These are phyloP conservation scores for Mollisiaceae sp. DNA, from an alignment of 2,329 filamentous ascomycete genomes.

Conservation along the genomic window DNA sequence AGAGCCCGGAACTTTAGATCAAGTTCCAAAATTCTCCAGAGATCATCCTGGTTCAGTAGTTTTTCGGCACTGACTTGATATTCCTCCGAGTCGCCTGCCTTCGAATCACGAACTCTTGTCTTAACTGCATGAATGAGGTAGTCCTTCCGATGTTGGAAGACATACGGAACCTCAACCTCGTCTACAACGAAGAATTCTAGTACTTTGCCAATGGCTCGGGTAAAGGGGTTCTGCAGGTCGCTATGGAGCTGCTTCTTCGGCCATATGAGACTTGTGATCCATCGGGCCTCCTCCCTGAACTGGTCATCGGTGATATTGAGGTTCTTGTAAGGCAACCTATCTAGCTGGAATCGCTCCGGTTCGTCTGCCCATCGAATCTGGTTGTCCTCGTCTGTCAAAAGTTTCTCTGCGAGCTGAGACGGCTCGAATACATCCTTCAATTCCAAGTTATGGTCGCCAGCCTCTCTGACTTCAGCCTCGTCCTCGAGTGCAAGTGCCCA, in stretches of 20 bases:
- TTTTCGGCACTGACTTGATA: constrained; percentile 82
- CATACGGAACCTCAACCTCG: constrained; percentile 94
- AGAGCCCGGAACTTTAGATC: constrained; percentile 95
- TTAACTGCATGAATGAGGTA: constrained; percentile 92
- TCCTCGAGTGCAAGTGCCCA: constrained; percentile 93
- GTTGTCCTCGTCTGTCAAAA: constrained; percentile 95
- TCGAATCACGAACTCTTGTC: constrained; percentile 61
- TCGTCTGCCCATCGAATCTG: constrained; percentile 86
- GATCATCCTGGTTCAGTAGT: constrained; percentile 86
- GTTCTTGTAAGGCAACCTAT: constrained; percentile 85
- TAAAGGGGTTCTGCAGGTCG: constrained; percentile 81
- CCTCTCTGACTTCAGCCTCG: constrained; percentile 77
- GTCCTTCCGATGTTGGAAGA: constrained; percentile 97
- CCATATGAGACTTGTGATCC: constrained; percentile 91
- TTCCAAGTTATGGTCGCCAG: constrained; percentile 83
- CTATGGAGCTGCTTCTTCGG: constrained; percentile 74
- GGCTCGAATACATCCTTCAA: constrained; percentile 98
- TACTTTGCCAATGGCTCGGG: constrained; percentile 87
- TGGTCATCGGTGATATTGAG: constrained; percentile 82
- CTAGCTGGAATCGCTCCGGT: constrained; percentile 92
- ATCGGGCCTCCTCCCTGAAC: constrained; percentile 85
- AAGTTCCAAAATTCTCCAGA: constrained; percentile 94
- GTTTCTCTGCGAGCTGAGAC: constrained; percentile 89
- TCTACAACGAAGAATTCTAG: constrained; percentile 95
- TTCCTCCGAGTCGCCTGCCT: constrained; percentile 73